Percentiles rank a stretch among this genome's conserved stretches.
Conservation (phyloP, 768 basidiomycete genomes). For the Pholiota microspora region DNA sequence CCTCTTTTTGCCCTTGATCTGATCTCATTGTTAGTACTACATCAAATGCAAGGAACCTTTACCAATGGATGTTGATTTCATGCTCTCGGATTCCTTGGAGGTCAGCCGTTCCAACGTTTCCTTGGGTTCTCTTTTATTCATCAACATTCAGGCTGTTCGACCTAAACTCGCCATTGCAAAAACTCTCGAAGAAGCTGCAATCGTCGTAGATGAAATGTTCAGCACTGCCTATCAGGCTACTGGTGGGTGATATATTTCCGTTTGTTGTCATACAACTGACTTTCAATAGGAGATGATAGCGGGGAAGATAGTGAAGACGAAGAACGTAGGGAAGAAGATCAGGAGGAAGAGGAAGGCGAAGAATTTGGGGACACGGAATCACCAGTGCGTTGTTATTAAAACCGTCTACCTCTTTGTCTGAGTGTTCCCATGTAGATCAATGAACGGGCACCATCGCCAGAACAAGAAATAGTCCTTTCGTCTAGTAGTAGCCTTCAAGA, state of each 20-base stretch:
- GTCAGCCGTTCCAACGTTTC: conserved; percentile 34
- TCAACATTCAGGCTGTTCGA: conserved; percentile 63
- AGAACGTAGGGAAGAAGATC: conserved; percentile 34
- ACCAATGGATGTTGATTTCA: conserved; percentile 99
- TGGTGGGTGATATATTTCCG: conserved; percentile 31
- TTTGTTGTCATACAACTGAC: neutral
- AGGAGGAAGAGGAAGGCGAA: conserved; percentile 60
- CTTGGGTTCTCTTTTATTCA: neutral
- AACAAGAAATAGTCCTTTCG: conserved; percentile 72
- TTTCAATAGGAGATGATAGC: conserved; percentile 36
- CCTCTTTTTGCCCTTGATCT: conserved; percentile 3
- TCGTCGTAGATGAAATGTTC: conserved; percentile 89
- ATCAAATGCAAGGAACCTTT: conserved; percentile 82
- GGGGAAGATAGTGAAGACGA: conserved; percentile 71
- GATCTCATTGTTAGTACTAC: conserved; percentile 58
- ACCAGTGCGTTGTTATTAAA: conserved; percentile 36
- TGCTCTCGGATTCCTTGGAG: conserved; percentile 93
- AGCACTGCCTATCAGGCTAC: conserved; percentile 60
- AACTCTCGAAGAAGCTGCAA: conserved; percentile 81
- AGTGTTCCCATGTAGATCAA: conserved; percentile 38
- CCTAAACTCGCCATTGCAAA: conserved; percentile 74
- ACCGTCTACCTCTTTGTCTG: neutral
- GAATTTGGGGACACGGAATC: conserved; percentile 59
- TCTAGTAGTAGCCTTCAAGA: conserved; percentile 57
- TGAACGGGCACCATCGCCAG: conserved; percentile 79